phyloP scores from a whole-genome alignment of 352 stramenopile species.

The Globisporangium cederbergense region DNA sequence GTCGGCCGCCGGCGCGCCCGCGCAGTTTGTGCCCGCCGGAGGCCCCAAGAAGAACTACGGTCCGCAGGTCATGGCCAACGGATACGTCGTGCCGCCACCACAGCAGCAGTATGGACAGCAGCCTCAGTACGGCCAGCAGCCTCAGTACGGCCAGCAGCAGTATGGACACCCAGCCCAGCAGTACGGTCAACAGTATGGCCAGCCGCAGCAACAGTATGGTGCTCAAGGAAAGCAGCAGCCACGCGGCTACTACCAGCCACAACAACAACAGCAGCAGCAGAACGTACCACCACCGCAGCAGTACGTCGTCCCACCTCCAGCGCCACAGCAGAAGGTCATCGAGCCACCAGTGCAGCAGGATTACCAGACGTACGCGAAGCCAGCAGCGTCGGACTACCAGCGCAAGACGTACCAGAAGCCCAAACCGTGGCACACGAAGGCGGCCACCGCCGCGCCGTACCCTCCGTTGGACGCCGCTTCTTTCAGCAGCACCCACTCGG shows the following conservation, averaged over 20 bases:
- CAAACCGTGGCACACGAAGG: constrained; percentile 13
- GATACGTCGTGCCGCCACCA: constrained; percentile 22
- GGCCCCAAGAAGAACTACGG: constrained; percentile 27
- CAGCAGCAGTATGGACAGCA: constrained; percentile 16
- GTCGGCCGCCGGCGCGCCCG: constrained; percentile 8
- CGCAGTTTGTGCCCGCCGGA: constrained; percentile 12
- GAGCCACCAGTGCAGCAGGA: constrained; percentile 9
- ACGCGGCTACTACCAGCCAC: constrained; percentile 10
- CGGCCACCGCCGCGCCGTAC: constrained; percentile 9
- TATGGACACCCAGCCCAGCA: constrained; percentile 16
- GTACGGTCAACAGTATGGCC: constrained; percentile 11
- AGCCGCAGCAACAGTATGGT: constrained; percentile 22
- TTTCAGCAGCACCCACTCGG: constrained; percentile 13
- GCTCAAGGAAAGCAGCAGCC: constrained; percentile 19
- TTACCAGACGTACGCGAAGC: constrained; percentile 8
- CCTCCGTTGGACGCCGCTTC: neutral
- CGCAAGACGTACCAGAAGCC: constrained; percentile 14
- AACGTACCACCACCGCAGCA: neutral
- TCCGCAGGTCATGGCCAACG: constrained; percentile 42
- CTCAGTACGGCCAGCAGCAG: constrained; percentile 9
- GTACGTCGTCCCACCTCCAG: constrained; percentile 1
- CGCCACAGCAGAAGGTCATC: constrained; percentile 14
- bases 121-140: constrained; percentile 11
- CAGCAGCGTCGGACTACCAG: constrained; percentile 13
- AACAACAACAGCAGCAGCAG: constrained; percentile 5